Evolutionary conservation across 441 rosid species (phyloP).

Genomic region (Gossypium aridum): DNA sequence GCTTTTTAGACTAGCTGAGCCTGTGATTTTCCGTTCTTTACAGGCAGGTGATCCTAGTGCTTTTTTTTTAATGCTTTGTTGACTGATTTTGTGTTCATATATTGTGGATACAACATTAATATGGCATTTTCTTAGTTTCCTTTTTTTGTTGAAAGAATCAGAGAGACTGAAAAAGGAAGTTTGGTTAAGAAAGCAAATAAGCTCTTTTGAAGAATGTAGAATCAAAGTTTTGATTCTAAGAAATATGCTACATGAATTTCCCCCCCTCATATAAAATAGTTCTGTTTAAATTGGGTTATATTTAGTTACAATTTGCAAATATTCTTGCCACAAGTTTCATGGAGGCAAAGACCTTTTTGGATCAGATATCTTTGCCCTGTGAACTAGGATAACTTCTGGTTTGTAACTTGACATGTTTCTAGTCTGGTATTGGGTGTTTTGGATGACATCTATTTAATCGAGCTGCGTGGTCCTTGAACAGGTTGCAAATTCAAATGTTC

Average conservation of each 20-base stretch:
- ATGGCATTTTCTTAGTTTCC: neutral
- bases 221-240: neutral
- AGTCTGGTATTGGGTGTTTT: neutral
- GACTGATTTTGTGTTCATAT: neutral
- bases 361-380: neutral
- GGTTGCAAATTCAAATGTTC: conserved; percentile 95
- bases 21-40: conserved; percentile 77
- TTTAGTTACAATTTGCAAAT: neutral
- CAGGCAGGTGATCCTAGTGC: conserved; percentile 40
- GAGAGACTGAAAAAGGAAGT: neutral
- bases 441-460: neutral
- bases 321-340: neutral
- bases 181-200: neutral
- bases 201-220: neutral
- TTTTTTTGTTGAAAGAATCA: neutral
- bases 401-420: neutral
- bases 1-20: conserved; percentile 77
- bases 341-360: neutral
- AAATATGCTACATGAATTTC: neutral
- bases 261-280: neutral
- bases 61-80: neutral
- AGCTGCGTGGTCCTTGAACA: conserved; percentile 30
- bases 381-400: neutral
- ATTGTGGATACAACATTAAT: neutral
- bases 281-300: neutral